Evolutionary conservation across 78 protist species (phyloP).

Genomic region (Chrysochromulina tobinii): DNA sequence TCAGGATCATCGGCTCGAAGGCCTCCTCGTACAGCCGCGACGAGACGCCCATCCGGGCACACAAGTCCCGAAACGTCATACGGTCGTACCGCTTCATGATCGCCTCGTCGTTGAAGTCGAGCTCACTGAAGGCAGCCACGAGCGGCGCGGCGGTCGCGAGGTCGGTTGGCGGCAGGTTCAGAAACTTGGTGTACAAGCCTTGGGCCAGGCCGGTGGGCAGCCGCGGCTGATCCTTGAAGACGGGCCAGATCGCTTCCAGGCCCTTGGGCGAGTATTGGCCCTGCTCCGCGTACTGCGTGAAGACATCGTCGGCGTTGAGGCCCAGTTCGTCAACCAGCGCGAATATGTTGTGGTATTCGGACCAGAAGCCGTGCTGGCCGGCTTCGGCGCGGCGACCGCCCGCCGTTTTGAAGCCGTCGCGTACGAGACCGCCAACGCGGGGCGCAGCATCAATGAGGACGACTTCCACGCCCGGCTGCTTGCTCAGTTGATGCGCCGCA

Average conservation of each 20-base stretch:
- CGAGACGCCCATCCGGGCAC: not conserved
- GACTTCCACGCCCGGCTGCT: not conserved
- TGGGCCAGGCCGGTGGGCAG: not conserved
- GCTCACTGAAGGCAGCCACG: not conserved
- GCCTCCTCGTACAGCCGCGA: not conserved
- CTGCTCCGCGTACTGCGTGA: constrained; percentile 20
- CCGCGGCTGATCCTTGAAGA: not conserved
- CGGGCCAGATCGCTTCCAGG: constrained; percentile 40
- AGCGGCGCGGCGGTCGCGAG: constrained; percentile 25
- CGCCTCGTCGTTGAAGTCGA: constrained; percentile 7
- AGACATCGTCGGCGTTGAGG: not conserved
- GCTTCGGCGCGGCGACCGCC: constrained; percentile 20
- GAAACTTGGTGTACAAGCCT: not conserved
- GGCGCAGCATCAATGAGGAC: constrained; percentile 19
- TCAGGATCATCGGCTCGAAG: constrained; percentile 32
- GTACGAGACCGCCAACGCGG: not conserved
- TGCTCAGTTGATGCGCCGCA: constrained; percentile 11
- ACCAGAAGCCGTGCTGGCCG: constrained; percentile 36
- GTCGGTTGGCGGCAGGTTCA: not conserved
- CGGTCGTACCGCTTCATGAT: not conserved
- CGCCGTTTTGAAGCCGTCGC: not conserved
- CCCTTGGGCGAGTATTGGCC: constrained; percentile 33
- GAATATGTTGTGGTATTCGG: not conserved
- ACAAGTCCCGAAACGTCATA: not conserved
- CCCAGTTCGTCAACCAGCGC: constrained; percentile 24